A percentile compares a stretch with the other conserved stretches of the same genome.
Conservation (phyloP, 805 yeast genomes). For the Candida maesae region DNA sequence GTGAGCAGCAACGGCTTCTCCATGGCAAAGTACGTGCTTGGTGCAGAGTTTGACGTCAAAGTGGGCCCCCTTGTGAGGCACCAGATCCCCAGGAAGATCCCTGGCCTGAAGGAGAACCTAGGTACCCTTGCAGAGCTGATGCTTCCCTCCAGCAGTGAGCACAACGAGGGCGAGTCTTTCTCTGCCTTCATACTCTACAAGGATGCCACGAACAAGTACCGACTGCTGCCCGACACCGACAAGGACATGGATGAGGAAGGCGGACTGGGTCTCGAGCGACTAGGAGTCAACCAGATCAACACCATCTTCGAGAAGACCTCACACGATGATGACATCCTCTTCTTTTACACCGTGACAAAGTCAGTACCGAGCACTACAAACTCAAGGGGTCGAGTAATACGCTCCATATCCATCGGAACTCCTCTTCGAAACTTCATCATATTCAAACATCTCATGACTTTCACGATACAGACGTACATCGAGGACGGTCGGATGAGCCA, state of each 20-base stretch:
- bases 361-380: conserved; percentile 35
- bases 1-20: conserved; percentile 8
- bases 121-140: conserved; percentile 48
- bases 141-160: conserved; percentile 60
- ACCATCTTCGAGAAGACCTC: conserved; percentile 22
- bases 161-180: conserved; percentile 52
- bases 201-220: conserved; percentile 27
- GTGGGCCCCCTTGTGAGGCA: conserved; percentile 64
- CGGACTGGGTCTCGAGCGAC: conserved; percentile 9
- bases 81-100: conserved; percentile 50
- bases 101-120: conserved; percentile 34
- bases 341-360: conserved; percentile 54
- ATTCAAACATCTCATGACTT: conserved; percentile 54
- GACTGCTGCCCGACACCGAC: conserved; percentile 19
- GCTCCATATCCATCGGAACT: conserved; percentile 57
- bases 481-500: conserved; percentile 18
- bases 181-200: conserved; percentile 52
- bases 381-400: conserved; percentile 57
- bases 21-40: conserved; percentile 53
- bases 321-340: conserved; percentile 38
- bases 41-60: conserved; percentile 78
- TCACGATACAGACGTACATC: conserved; percentile 41
- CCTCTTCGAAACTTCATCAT: conserved; percentile 47
- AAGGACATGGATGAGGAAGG: conserved; percentile 17
- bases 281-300: conserved; percentile 15